These are phyloP conservation scores for Fimicolochytrium jonesii DNA, from an alignment of 192 early-diverging fungal genomes.

Conservation along the genomic window DNA sequence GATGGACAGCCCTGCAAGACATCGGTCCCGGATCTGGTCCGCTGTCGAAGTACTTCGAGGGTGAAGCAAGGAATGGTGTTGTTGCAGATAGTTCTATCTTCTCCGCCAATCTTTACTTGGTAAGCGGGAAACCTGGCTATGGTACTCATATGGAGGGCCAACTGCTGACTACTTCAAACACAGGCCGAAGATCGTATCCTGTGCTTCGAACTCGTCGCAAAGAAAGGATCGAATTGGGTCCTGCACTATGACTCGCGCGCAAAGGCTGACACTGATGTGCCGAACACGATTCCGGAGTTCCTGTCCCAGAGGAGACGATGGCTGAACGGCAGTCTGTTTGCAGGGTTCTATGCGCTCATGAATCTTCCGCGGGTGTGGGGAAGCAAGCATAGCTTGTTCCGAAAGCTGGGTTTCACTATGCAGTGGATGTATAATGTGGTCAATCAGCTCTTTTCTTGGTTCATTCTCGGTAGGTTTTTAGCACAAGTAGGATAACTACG, in stretches of 20 bases:
- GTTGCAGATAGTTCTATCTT: slow-evolving; percentile 55
- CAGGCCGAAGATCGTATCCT: slow-evolving; percentile 82
- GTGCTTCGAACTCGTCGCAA: slow-evolving; percentile 81
- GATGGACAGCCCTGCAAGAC: slow-evolving; percentile 68
- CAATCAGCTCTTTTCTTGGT: slow-evolving; percentile 60
- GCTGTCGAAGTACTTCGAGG: slow-evolving; percentile 70
- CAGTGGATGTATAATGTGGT: slow-evolving; percentile 55
- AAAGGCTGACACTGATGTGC: slow-evolving; percentile 81
- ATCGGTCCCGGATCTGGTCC: slow-evolving; percentile 58
- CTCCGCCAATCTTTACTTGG: slow-evolving; percentile 77
- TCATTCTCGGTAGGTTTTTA: slow-evolving; percentile 24
- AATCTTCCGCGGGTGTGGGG: slow-evolving; percentile 62
- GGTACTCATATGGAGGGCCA: no score
- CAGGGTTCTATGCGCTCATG: slow-evolving; percentile 63
- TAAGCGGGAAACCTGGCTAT: no score
- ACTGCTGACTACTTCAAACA: no score
- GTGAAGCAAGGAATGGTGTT: slow-evolving; percentile 34
- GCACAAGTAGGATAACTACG: neutral
- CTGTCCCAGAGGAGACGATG: slow-evolving; percentile 53
- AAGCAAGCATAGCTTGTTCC: slow-evolving; percentile 58
- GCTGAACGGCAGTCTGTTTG: slow-evolving; percentile 58
- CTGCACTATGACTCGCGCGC: slow-evolving; percentile 70
- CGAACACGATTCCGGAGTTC: slow-evolving; percentile 56
- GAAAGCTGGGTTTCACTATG: slow-evolving; percentile 66
- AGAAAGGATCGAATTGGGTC: slow-evolving; percentile 61